Conservation (phyloP, 768 basidiomycete genomes). For the Panellus pusillus region DNA sequence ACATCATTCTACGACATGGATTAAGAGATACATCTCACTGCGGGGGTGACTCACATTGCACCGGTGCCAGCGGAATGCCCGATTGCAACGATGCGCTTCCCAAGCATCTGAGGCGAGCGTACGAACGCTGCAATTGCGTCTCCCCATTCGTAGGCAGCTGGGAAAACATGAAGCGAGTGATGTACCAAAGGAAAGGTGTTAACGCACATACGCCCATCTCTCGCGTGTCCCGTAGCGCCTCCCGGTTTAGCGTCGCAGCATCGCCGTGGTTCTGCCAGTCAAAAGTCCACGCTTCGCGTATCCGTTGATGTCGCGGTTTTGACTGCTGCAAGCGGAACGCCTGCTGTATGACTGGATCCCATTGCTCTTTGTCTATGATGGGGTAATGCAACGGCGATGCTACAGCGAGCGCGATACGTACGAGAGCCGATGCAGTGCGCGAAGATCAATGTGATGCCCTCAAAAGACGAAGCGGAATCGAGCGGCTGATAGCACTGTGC, state of each 20-base stretch:
- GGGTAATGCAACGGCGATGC: not conserved
- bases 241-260: constrained; percentile 33
- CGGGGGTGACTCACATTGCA: constrained; percentile 29
- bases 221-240: constrained; percentile 22
- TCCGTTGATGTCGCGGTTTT: constrained; percentile 23
- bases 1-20: constrained; percentile 18
- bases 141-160: constrained; percentile 30
- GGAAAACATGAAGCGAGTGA: not conserved
- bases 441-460: constrained; percentile 46
- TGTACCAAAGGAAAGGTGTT: not conserved
- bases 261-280: constrained; percentile 44
- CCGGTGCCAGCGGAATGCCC: constrained; percentile 35
- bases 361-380: constrained; percentile 37
- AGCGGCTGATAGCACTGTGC: constrained; percentile 43
- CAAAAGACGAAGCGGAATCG: constrained; percentile 25
- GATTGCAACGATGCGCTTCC: constrained; percentile 29
- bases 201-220: constrained; percentile 25
- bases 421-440: constrained; percentile 50
- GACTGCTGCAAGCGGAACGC: constrained; percentile 27
- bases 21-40: not conserved
- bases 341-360: constrained; percentile 35
- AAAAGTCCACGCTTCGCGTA: constrained; percentile 41
- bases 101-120: constrained; percentile 19
- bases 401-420: constrained; percentile 22
- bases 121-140: constrained; percentile 24